Evolutionary conservation across 2,329 filamentous ascomycete genomes (phyloP), one percentile per base, ranked within the genome.

Genomic region (Zymoseptoria tritici): DNA sequence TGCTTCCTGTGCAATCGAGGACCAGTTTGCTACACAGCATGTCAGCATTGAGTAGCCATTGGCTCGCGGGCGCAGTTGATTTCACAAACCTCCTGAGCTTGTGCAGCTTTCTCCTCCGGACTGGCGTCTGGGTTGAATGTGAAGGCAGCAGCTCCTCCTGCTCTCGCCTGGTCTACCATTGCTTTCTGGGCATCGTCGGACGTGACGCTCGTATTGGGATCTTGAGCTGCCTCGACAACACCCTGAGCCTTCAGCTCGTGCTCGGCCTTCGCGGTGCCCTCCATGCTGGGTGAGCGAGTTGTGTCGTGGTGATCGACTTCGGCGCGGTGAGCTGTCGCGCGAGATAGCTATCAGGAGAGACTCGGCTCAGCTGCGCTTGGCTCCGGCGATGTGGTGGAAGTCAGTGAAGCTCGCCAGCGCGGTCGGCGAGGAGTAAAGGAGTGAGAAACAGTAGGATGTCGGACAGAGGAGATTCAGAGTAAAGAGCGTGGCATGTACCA

Each of bases 101-200:
- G 89, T 31, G 87, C 87, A 62, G 83, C 87, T 79, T 99, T 99
- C 75, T 96, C 82, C 73, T 91, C 90, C 0, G 88, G 82, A 51
- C 82, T 87, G 50, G 91, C 92, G 78, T 96, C 78, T 0, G 94
- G 91, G 72, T 99, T 83, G 77, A 97, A 99, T 63, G 86, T 84
- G 73, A 89, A 94, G 64, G 91, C 92, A 29, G 87, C 78, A 22
- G 88, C 84, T 50, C 94, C 94, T 11, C 88, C 90, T 69, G 88
- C 87, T 70, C 82, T 85, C 66, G 90, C 90, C 74, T 96, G 86
- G 57, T 89, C 80, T 24, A 96, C 81, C 54, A 97, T 82, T 68
- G 84, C 83, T 66, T 83, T 81, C 76, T 96, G 83, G 31, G 89
- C 89, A 64, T 87, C 85, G 49, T 88, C 83, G 53, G 90, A 80